These are phyloP conservation scores for Cladosporium colombiae DNA, from an alignment of 2,329 filamentous ascomycete genomes.

Conservation along the genomic window DNA sequence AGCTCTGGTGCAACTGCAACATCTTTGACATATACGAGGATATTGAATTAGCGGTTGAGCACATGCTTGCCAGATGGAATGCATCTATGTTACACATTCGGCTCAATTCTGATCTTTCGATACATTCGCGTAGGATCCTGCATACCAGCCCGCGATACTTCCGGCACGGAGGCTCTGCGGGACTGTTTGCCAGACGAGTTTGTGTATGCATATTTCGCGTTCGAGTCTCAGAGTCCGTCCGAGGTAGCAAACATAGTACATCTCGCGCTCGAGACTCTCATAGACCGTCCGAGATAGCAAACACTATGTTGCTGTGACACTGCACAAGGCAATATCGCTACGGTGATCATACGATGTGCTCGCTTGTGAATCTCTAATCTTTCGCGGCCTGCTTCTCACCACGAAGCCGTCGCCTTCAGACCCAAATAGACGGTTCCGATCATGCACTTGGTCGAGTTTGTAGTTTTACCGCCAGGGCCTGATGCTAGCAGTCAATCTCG, in stretches of 20 bases:
- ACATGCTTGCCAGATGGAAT: neutral
- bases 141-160: neutral
- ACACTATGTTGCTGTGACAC: neutral
- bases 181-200: neutral
- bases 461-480: neutral
- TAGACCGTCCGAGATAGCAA: neutral
- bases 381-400: neutral
- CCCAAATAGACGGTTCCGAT: neutral
- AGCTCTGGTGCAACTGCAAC: neutral
- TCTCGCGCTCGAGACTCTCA: neutral
- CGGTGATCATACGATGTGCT: neutral
- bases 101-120: neutral
- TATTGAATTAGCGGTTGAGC: neutral
- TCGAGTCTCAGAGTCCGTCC: neutral
- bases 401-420: neutral
- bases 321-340: neutral
- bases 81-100: neutral
- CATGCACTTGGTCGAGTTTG: neutral
- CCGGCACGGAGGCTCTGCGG: neutral
- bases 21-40: neutral
- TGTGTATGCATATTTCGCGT: neutral
- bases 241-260: neutral
- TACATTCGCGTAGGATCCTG: neutral
- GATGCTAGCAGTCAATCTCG: conserved; percentile 2
- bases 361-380: neutral